Percentiles rank a stretch among this genome's conserved stretches.
These are phyloP conservation scores for Rhinocladiella mackenziei DNA, from an alignment of 2,329 filamentous ascomycete genomes.

Conservation along the genomic window DNA sequence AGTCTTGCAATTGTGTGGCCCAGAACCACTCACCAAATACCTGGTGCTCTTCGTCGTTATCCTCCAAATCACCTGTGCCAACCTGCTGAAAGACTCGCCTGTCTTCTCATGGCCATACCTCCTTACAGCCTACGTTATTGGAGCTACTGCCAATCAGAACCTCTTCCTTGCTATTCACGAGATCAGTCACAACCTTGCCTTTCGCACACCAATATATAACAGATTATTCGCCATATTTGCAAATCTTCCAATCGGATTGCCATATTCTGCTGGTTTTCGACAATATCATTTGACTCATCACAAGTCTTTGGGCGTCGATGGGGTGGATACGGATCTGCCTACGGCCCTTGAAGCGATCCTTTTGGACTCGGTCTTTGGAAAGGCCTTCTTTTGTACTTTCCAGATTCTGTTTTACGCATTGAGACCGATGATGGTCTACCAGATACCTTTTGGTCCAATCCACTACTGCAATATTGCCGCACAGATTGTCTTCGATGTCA, in stretches of 20 bases:
- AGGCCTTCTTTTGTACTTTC: constrained; percentile 98
- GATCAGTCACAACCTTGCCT: constrained; percentile 96
- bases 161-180: constrained; percentile 98
- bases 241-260: constrained; percentile 91
- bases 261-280: constrained; percentile 93
- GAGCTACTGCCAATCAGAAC: constrained; percentile 96
- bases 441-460: constrained; percentile 77
- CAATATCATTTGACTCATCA: constrained; percentile 98
- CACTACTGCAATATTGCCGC: constrained; percentile 76
- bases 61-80: constrained; percentile 75
- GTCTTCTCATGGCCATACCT: constrained; percentile 83
- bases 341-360: constrained; percentile 87
- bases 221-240: constrained; percentile 85
- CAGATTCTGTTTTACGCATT: constrained; percentile 99
- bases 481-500: constrained; percentile 73
- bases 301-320: constrained; percentile 95
- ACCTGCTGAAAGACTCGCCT: constrained; percentile 68
- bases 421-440: constrained; percentile 91
- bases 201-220: constrained; percentile 75
- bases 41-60: constrained; percentile 78
- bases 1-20: constrained; percentile 94
- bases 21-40: constrained; percentile 93
- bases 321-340: constrained; percentile 91
- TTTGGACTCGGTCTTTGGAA: constrained; percentile 87
- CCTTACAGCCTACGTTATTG: constrained; percentile 81